Percentiles rank a stretch among this genome's conserved stretches.
These are phyloP conservation scores for Suhomyces kilbournensis DNA, from an alignment of 805 yeast species.

Conservation along the genomic window DNA sequence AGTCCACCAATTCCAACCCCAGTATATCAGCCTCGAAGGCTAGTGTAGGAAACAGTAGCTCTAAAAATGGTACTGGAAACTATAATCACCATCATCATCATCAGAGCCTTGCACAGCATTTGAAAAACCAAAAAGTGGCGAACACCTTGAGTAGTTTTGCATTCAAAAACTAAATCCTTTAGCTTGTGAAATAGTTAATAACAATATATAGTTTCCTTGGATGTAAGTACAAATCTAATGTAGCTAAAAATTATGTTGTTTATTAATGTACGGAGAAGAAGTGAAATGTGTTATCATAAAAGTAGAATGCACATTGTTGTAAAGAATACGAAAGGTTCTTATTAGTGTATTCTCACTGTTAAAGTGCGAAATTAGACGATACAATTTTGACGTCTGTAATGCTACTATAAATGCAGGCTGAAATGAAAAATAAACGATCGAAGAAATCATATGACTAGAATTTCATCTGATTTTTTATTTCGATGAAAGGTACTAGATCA, in stretches of 20 bases:
- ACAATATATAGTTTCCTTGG: neutral
- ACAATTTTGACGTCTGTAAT: neutral
- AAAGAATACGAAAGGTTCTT: neutral
- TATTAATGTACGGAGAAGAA: neutral
- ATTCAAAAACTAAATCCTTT: conserved; percentile 5
- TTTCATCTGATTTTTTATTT: neutral
- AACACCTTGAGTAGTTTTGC: conserved; percentile 11
- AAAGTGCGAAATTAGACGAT: neutral
- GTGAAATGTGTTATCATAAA: neutral
- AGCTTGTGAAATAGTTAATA: neutral
- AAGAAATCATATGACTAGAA: neutral
- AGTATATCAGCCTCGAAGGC: conserved; percentile 1
- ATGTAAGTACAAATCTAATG: neutral
- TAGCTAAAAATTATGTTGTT: neutral
- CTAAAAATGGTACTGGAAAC: neutral
- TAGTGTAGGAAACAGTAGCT: neutral
- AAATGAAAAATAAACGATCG: neutral
- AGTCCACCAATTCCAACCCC: conserved; percentile 7
- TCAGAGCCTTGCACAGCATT: conserved; percentile 8
- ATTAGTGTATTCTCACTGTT: neutral
- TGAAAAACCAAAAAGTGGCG: conserved; percentile 7
- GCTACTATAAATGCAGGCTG: neutral
- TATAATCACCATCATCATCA: conserved; percentile 7
- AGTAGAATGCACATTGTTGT: neutral
- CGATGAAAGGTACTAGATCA: neutral